A percentile compares a stretch with the other conserved stretches of the same genome.
Evolutionary conservation across 306 rosid genomes (phyloP).

Genomic region (Glycine soja): DNA sequence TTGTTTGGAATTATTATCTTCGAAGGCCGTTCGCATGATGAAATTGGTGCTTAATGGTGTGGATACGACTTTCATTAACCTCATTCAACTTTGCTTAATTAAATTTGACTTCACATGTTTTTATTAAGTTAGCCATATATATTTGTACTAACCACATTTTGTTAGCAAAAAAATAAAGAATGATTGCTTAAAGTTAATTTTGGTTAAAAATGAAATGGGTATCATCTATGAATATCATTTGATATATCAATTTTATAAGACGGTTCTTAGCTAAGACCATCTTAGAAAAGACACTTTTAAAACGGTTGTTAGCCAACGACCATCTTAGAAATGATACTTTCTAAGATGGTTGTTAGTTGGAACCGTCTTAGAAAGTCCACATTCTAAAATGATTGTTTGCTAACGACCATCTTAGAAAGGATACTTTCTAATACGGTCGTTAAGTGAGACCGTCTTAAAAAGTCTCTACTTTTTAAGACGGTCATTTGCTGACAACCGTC

Average conservation of each 20-base stretch:
- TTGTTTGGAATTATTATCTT: constrained; percentile 37
- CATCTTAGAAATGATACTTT: too few relatives aligned
- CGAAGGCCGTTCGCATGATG: constrained; percentile 17
- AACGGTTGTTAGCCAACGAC: too few relatives aligned
- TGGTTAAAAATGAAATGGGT: constrained; percentile 1
- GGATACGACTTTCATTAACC: constrained; percentile 35
- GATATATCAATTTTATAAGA: constrained; percentile 10
- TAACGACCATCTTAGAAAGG: too few relatives aligned
- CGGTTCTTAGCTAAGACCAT: too few relatives aligned
- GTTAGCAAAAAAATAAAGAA: constrained; percentile 13
- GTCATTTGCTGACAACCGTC: too few relatives aligned
- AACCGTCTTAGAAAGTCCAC: too few relatives aligned
- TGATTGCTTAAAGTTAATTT: constrained; percentile 17
- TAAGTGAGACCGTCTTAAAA: too few relatives aligned
- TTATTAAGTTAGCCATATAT: not conserved
- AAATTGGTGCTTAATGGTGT: constrained; percentile 7
- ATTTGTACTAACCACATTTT: constrained; percentile 5
- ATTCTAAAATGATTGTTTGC: too few relatives aligned
- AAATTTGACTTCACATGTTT: constrained; percentile 24
- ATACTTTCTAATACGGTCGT: too few relatives aligned
- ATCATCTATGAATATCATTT: not conserved
- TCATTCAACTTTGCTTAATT: constrained; percentile 24
- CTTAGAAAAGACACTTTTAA: too few relatives aligned
- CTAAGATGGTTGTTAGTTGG: too few relatives aligned
- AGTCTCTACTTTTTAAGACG: too few relatives aligned